phyloP scores from a whole-genome alignment of 1,284 basidiomycete species.

The Mrakiaceae sp. region DNA sequence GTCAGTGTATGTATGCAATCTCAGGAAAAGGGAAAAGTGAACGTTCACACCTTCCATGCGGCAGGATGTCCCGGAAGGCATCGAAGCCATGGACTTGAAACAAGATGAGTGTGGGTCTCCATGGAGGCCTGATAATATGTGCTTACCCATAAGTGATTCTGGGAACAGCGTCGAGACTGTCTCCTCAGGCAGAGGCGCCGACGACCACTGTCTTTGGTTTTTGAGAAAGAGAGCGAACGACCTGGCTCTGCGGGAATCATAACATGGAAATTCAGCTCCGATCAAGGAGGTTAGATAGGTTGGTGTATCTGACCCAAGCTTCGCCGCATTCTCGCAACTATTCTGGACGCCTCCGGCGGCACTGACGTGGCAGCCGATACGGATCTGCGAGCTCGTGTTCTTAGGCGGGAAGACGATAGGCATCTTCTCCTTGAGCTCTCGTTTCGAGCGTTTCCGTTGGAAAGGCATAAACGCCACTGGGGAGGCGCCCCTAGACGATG shows the following conservation, averaged over 20 bases:
- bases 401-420: background rate
- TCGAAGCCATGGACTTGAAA: constrained; percentile 2
- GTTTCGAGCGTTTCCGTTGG: background rate
- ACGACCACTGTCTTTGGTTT: constrained; percentile 67
- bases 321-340: constrained; percentile 54
- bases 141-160: constrained; percentile 41
- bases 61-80: constrained; percentile 44
- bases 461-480: too few species aligned
- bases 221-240: constrained; percentile 76
- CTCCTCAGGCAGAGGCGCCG: constrained; percentile 45
- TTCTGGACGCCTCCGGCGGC: constrained; percentile 68
- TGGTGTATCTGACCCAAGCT: constrained; percentile 45
- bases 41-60: constrained; percentile 51
- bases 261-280: background rate
- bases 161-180: constrained; percentile 47
- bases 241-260: constrained; percentile 41
- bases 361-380: constrained; percentile 68
- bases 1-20: too few species aligned
- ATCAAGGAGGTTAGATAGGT: background rate
- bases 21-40: too few species aligned
- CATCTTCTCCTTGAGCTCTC: background rate
- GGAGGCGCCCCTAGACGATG: too few species aligned
- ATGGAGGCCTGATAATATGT: constrained; percentile 27
- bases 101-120: background rate
- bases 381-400: constrained; percentile 2